Base-by-base conservation (phyloP, 371 early-diverging fungal species). In the Mortierella sp. region DNA sequence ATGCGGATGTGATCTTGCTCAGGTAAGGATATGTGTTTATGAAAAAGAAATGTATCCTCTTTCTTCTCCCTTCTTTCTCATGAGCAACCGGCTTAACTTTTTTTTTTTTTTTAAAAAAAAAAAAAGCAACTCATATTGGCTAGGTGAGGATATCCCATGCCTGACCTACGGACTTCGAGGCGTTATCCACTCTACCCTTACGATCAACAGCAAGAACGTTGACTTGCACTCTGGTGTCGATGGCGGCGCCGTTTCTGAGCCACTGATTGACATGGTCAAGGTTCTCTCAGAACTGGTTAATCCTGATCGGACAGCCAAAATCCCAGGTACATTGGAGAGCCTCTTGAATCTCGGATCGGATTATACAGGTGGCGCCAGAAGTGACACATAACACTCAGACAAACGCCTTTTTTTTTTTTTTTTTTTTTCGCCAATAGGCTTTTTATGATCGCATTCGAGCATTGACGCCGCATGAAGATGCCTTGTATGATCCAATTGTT, bases 161-260 rank as follows among this genome's bases (percentile, higher is more conserved):
- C 81, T 98, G 76, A 98, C 98, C 12, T 97, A 98, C 83, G 99
- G 99, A 48, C 92, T 98, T 56, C 95, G 99, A 55, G 95, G 95
- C 21, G 90, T 93, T 0, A 91, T 95, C 50, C 90, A 91, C 59
- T 91, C 94, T 6, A 86, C 85, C 9, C 70, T 95, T 28, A 83
- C 87, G 37, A 86, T 86, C 18, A 83, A 81, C 63, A 88, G 90
- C 66, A 74, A 86, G 18, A 73, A 86, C 19, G 82, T 86, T 14
- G 95, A 95, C 62, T 81, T 92, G 15, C 95, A 95, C 80, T 92
- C 95, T 19, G 95, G 95, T 28, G 93, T 95, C 7, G 91, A 92
- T 80, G 95, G 95, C 59, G 95, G 95, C n/a, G 91, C 92, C 1
- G 89, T 92, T 21, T 89, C 87, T 12, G 94, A 95, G 58, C 95